These are phyloP conservation scores for Artomyces pyxidatus DNA, from an alignment of 768 basidiomycete genomes.

Conservation along the genomic window DNA sequence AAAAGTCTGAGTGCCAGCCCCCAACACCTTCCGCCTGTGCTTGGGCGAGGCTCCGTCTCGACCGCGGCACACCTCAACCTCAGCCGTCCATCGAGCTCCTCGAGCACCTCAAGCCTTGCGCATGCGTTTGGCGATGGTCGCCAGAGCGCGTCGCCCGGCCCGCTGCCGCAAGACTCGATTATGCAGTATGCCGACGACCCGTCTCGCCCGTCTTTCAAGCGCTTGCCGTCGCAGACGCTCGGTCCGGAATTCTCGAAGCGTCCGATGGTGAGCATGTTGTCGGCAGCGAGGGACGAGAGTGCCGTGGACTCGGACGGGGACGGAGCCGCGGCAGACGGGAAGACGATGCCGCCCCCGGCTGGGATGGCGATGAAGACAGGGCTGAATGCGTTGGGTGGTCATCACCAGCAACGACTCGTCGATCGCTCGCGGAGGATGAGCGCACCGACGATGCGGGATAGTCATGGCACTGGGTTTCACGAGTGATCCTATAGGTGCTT, in stretches of 20 bases:
- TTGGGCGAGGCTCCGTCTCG: neutral
- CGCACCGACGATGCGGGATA: slow-evolving; percentile 7
- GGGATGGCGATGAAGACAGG: neutral
- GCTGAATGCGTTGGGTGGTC: neutral
- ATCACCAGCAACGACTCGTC: neutral
- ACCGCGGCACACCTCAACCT: slow-evolving; percentile 14
- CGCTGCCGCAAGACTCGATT: slow-evolving; percentile 16
- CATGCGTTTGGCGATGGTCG: slow-evolving; percentile 29
- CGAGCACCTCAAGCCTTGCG: slow-evolving; percentile 31
- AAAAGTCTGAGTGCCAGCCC: slow-evolving; percentile 19
- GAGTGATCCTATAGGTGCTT: too few relatives aligned
- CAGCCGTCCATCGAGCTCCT: slow-evolving; percentile 31
- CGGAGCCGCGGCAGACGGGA: neutral
- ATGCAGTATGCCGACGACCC: slow-evolving; percentile 16
- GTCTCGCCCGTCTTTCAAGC: slow-evolving; percentile 59
- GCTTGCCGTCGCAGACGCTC: slow-evolving; percentile 66
- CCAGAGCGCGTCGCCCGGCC: slow-evolving; percentile 11
- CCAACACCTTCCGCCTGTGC: neutral
- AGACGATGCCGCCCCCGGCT: neutral
- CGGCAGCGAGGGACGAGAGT: slow-evolving; percentile 1
- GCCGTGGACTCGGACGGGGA: neutral
- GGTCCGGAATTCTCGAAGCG: slow-evolving; percentile 52
- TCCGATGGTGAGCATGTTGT: slow-evolving; percentile 1
- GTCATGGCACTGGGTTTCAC: too few relatives aligned
- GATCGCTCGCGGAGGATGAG: slow-evolving; percentile 16